These are phyloP conservation scores for Diaporthe citri DNA, from an alignment of 2,329 filamentous ascomycete genomes.

Conservation along the genomic window DNA sequence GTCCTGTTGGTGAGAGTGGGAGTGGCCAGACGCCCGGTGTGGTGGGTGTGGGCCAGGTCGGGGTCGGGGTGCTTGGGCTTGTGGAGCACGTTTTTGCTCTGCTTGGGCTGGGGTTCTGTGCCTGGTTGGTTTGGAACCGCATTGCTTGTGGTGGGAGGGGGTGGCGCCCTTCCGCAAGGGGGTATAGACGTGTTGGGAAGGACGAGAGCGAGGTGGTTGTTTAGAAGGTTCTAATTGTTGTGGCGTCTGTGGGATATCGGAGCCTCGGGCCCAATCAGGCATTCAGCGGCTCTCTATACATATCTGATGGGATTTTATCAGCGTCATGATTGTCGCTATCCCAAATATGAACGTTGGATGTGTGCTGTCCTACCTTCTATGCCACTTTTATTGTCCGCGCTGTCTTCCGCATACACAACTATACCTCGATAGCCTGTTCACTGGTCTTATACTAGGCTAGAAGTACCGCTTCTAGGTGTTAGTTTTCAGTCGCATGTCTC, in stretches of 20 bases:
- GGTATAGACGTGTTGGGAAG: constrained; percentile 23
- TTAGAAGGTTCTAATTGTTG: not conserved
- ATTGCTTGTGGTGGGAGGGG: not conserved
- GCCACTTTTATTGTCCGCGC: too few species aligned
- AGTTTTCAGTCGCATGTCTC: too few species aligned
- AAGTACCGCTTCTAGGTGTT: too few species aligned
- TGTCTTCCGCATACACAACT: too few species aligned
- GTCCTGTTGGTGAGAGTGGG: not conserved
- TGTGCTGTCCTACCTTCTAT: too few species aligned
- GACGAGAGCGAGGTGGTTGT: constrained; percentile 18
- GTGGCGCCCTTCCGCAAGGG: not conserved
- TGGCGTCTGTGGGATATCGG: not conserved
- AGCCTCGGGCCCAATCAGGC: too few species aligned
- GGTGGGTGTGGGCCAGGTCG: not conserved
- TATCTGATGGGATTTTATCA: too few species aligned
- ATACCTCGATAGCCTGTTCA: too few species aligned
- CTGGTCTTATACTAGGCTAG: too few species aligned
- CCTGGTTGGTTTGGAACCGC: constrained; percentile 22
- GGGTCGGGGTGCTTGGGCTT: not conserved
- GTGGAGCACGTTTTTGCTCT: constrained; percentile 34
- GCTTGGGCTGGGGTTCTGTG: constrained; percentile 27
- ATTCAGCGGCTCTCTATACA: not conserved
- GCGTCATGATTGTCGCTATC: too few species aligned
- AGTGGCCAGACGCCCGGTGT: not conserved
- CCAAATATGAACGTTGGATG: too few species aligned